Evolutionary conservation across 768 basidiomycete species (phyloP).

Genomic region (Suillus weaverae): DNA sequence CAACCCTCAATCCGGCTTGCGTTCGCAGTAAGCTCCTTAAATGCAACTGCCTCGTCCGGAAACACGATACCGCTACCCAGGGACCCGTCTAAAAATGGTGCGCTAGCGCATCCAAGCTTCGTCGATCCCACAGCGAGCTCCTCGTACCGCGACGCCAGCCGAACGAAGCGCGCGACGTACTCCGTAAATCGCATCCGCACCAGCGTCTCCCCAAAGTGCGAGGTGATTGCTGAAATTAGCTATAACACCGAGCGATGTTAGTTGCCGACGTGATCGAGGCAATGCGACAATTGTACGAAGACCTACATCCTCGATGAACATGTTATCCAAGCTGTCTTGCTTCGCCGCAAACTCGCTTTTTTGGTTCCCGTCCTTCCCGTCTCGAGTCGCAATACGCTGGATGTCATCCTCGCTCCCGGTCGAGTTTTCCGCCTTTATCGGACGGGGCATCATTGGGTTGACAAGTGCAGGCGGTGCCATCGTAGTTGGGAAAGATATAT

Average conservation of each 20-base stretch:
- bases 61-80: constrained; percentile 86
- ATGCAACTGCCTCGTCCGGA: constrained; percentile 62
- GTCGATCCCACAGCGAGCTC: constrained; percentile 76
- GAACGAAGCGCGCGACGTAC: constrained; percentile 83
- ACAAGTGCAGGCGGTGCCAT: constrained; percentile 40
- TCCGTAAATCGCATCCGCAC: constrained; percentile 90
- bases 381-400: constrained; percentile 47
- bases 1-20: constrained; percentile 91
- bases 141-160: constrained; percentile 88
- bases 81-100: constrained; percentile 42
- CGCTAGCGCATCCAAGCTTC: constrained; percentile 69
- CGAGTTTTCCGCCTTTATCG: constrained; percentile 63
- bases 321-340: constrained; percentile 66
- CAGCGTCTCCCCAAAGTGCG: constrained; percentile 87
- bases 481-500: constrained; percentile 49
- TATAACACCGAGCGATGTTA: constrained; percentile 29
- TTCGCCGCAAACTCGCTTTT: constrained; percentile 59
- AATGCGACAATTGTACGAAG: not conserved
- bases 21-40: constrained; percentile 73
- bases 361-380: constrained; percentile 51
- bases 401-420: constrained; percentile 69
- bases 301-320: constrained; percentile 93
- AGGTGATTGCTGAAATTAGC: constrained; percentile 85
- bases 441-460: constrained; percentile 50
- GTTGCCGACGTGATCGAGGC: not conserved